Conservation (phyloP, 2,329 filamentous ascomycete genomes). For the Colletotrichum sp. region DNA sequence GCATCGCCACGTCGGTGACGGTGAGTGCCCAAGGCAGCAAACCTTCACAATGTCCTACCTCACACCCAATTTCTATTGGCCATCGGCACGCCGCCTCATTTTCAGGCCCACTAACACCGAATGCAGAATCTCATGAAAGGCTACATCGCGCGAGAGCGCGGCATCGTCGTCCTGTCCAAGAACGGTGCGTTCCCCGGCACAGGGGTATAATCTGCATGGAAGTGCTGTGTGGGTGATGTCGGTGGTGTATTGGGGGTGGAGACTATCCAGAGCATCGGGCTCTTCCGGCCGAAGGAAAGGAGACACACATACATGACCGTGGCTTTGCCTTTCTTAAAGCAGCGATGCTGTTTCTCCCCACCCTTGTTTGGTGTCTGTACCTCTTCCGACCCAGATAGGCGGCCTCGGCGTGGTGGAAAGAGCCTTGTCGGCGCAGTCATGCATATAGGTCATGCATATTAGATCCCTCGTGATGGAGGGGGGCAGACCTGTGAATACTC, state of each 20-base stretch:
- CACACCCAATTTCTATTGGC: background rate
- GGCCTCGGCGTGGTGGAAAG: background rate
- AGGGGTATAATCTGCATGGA: conserved; percentile 52
- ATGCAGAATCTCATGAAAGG: conserved; percentile 91
- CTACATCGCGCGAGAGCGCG: conserved; percentile 90
- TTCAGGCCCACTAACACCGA: conserved; percentile 36
- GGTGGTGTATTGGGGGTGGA: background rate
- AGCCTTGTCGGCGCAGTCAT: background rate
- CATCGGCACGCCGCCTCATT: background rate
- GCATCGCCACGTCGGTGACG: background rate
- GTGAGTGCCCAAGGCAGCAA: background rate
- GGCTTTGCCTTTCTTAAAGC: background rate
- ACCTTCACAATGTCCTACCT: background rate
- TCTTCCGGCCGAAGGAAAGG: background rate
- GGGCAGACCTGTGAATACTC: background rate
- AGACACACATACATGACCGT: background rate
- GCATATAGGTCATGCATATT: background rate
- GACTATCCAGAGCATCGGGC: background rate
- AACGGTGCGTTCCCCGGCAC: conserved; percentile 93
- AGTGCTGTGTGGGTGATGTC: background rate
- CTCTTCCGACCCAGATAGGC: background rate
- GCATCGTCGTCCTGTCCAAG: conserved; percentile 92
- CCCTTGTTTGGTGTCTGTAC: background rate
- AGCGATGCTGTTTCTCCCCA: background rate
- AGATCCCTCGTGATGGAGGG: background rate